Evolutionary conservation across 1,284 basidiomycete genomes (phyloP), one percentile per base, ranked within the genome.

Genomic region (Waitea zeae): DNA sequence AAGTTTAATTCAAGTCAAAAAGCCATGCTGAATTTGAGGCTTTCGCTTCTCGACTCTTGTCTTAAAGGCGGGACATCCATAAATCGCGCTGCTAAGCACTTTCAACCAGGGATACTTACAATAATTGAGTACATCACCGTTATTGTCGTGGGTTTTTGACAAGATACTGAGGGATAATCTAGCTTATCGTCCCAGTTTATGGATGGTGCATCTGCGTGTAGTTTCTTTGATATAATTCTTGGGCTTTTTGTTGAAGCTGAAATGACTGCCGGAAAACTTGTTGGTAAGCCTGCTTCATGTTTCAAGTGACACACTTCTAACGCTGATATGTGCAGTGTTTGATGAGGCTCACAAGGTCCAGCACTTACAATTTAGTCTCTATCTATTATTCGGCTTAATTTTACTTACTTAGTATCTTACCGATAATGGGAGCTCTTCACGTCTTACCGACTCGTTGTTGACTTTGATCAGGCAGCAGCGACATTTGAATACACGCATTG

Each of bases 331-430:
- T 7, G 24, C 24, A 1, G 61, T 82, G 0, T 69, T 82, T 0
- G 78, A 81, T 34, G 79, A 81, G 41, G 77, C 77, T 0, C 77
- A 81, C 43, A 81, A 81, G 48, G 78, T 74, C 37, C 32, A 57
- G 33, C 7, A n/a, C 32, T 24, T 35, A 7, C 30, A 7, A n/a
- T 31, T 22, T 35, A 14, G 3, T 4, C 12, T 12, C 28, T 30
- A 5, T 12, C 11, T 14, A 27, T 15, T 34, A 22, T 40, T 1
- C 13, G 30, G 28, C 4, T 34, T n/a, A 13, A 13, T 26, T 26
- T 30, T 12, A 24, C 18, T 38, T 12, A 13, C 20, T 29, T 32
- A 80, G 76, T 81, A 81, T 42, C 57, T 82, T 0, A 65, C 70
- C 1, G 45, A 53, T 3, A 55, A 56, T 30, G 58, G 57, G 30